Evolutionary conservation across 2,329 filamentous ascomycete genomes (phyloP), one percentile per base, ranked within the genome.

Genomic region (Alternaria sp.): DNA sequence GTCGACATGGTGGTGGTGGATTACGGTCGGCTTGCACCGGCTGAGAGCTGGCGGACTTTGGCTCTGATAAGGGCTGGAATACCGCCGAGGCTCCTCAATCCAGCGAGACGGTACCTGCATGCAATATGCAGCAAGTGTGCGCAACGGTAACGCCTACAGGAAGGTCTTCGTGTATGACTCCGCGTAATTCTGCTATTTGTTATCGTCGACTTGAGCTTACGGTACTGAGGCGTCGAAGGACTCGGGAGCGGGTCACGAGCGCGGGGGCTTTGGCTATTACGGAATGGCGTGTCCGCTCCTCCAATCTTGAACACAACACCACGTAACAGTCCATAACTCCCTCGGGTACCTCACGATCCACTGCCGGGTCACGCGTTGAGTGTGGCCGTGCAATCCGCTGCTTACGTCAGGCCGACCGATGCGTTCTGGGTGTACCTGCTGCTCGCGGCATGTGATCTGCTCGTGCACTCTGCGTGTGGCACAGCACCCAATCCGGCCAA

Each of bases 1-100:
- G 67, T 70, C 19, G 72, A 67, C 68, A 74, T 73, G 45, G 50
- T 67, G 26, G 54, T 46, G 50, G 56, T 61, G 57, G 61, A 47
- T 52, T 57, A 28, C 49, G 56, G 62, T 61, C 57, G 61, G 67
- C 61, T 69, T 66, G 65, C 67, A 61, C 60, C 67, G 67, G 67
- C 62, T 66, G 61, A 66, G 61, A 54, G 25, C 46, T 51, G 61
- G 55, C 56, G 40, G 63, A 23, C 52, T 58, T 36, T 63, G 63
- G 61, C 26, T 50, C 58, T 45, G 61, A 53, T 57, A 59, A 40
- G 59, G 50, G 32, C 55, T 57, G 40, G 46, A 51, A 30, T 46
- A 25, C 26, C 40, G 59, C 62, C 44, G 53, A 51, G 51, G 30
- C 59, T n/a, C 19, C 32, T 46, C 43, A 43, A 30, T 54, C 51